These are phyloP conservation scores for Solanum lycopersicoides DNA, from an alignment of 257 asterid genomes.

Conservation along the genomic window DNA sequence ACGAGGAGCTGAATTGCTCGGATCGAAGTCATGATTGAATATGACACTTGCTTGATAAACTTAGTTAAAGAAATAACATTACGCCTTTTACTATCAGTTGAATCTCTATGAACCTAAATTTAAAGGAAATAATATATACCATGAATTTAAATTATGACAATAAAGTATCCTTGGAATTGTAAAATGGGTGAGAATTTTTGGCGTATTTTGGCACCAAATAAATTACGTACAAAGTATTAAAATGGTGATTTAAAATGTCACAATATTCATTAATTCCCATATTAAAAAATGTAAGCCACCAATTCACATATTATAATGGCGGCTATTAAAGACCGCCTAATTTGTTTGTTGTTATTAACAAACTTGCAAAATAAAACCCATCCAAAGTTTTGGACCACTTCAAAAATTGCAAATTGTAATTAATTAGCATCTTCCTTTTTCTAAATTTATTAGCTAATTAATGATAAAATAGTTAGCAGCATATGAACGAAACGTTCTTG, in stretches of 20 bases:
- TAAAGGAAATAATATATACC: no score
- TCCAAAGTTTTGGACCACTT: background rate
- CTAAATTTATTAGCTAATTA: background rate
- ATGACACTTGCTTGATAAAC: no score
- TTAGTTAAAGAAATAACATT: no score
- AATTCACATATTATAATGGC: background rate
- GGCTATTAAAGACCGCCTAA: background rate
- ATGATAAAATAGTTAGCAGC: background rate
- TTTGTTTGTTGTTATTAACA: background rate
- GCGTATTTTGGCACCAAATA: background rate
- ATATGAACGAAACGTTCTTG: no score
- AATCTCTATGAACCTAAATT: no score
- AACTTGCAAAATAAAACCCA: background rate
- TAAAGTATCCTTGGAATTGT: no score
- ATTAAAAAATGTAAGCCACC: no score
- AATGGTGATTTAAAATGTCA: no score
- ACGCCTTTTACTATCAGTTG: no score
- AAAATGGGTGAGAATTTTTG: background rate
- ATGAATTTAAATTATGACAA: background rate
- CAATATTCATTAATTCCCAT: no score
- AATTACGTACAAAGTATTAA: background rate
- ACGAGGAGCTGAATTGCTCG: fast-evolving
- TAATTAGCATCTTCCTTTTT: background rate
- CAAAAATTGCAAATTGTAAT: background rate
- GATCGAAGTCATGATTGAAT: no score